These are phyloP conservation scores for Mallotus repandus DNA, from an alignment of 441 rosid species.

Conservation along the genomic window DNA sequence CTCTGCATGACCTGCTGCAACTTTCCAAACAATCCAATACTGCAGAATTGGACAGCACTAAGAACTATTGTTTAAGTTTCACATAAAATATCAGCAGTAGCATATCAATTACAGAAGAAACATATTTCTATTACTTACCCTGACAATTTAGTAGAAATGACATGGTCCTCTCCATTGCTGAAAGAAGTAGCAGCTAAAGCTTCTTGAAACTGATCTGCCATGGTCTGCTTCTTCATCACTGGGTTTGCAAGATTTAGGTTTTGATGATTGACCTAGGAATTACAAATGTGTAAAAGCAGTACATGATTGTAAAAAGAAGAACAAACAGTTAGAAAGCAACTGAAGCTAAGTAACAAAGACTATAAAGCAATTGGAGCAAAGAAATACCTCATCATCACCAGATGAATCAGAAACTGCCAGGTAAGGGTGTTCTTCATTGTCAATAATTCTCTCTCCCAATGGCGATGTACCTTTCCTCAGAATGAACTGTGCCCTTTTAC, in stretches of 20 bases:
- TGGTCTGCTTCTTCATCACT: slow-evolving; percentile 53
- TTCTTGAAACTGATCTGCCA: slow-evolving; percentile 75
- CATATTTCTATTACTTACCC: slow-evolving; percentile 43
- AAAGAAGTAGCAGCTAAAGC: slow-evolving; percentile 59
- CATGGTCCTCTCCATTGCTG: slow-evolving; percentile 37
- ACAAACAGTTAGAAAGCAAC: slow-evolving; percentile 14
- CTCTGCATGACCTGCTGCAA: slow-evolving; percentile 70
- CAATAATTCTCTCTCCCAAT: slow-evolving; percentile 37
- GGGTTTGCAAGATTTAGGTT: slow-evolving; percentile 32
- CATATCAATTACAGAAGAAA: slow-evolving; percentile 12
- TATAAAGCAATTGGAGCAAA: slow-evolving; percentile 9
- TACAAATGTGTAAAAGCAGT: slow-evolving; percentile 14
- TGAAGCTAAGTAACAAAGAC: slow-evolving; percentile 23
- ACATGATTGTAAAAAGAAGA: slow-evolving; percentile 12
- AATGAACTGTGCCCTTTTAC: slow-evolving; percentile 31
- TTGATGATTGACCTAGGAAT: slow-evolving; percentile 43
- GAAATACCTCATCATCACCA: slow-evolving; percentile 58
- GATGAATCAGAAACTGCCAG: slow-evolving; percentile 52
- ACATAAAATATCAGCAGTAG: slow-evolving; percentile 12
- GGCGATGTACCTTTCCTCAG: slow-evolving; percentile 35
- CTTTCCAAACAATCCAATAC: slow-evolving; percentile 62
- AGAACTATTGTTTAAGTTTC: background rate
- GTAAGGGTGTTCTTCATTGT: slow-evolving; percentile 49
- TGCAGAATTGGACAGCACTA: slow-evolving; percentile 31
- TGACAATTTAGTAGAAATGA: slow-evolving; percentile 40